Conservation (phyloP, 2,329 filamentous ascomycete genomes). For the Beauveria brongniartii region DNA sequence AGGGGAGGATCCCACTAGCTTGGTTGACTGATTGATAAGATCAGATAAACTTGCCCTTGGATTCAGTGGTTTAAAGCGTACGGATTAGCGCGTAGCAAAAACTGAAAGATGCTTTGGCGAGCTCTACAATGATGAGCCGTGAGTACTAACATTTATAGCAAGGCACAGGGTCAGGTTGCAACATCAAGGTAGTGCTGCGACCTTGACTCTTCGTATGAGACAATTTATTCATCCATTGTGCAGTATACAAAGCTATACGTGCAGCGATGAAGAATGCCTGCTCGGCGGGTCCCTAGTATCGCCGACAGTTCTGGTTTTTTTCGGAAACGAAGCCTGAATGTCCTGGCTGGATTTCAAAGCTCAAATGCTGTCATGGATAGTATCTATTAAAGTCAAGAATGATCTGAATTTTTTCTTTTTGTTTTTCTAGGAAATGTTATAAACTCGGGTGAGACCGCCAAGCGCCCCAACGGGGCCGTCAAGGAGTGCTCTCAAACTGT, state of each 20-base stretch:
- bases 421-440: too few relatives aligned
- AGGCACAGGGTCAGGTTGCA: too few relatives aligned
- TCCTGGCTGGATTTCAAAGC: too few relatives aligned
- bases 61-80: too few relatives aligned
- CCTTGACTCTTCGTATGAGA: slow-evolving; percentile 17
- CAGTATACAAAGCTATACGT: slow-evolving; percentile 16
- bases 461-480: too few relatives aligned
- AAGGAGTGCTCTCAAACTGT: too few relatives aligned
- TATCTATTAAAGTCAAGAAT: too few relatives aligned
- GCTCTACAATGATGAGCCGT: slow-evolving; percentile 11
- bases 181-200: too few relatives aligned
- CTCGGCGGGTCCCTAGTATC: slow-evolving; percentile 17
- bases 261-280: slow-evolving; percentile 15
- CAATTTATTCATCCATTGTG: slow-evolving; percentile 13
- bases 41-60: neutral
- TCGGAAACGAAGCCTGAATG: too few relatives aligned
- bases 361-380: too few relatives aligned
- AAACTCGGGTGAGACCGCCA: too few relatives aligned
- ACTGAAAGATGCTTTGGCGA: neutral
- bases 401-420: too few relatives aligned
- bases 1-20: neutral
- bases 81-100: neutral
- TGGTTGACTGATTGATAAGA: neutral
- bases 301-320: neutral
- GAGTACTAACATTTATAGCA: neutral